phyloP scores from a whole-genome alignment of 179 eudicot genomes.

The Actinidia chinensis region DNA sequence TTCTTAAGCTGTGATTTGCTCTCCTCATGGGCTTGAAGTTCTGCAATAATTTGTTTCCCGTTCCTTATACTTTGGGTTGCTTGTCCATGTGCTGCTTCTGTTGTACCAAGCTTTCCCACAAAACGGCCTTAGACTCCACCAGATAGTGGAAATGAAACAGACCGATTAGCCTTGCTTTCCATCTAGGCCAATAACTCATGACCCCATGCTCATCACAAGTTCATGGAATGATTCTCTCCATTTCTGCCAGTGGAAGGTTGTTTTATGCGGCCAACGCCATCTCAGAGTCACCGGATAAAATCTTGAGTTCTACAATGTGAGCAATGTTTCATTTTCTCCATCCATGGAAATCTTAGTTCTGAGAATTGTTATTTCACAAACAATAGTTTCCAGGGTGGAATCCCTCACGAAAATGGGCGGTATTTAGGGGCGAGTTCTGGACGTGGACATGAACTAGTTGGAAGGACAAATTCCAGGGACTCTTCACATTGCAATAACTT shows the following conservation, averaged over 20 bases:
- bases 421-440: background rate
- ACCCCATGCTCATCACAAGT: background rate
- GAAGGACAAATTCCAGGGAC: background rate
- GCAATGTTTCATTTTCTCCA: background rate
- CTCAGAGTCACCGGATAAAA: background rate
- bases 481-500: background rate
- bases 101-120: background rate
- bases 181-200: background rate
- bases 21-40: no score
- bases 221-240: slow-evolving; percentile 1
- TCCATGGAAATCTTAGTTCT: slow-evolving; percentile 3
- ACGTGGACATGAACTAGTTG: background rate
- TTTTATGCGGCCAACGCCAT: background rate
- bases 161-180: background rate
- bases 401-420: background rate
- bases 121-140: background rate
- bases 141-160: background rate
- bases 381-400: background rate
- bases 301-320: background rate
- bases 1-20: no score
- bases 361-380: background rate
- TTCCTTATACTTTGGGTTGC: no score
- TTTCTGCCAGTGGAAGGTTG: slow-evolving; percentile 3
- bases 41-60: no score
- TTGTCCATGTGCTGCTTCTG: no score